A percentile compares a stretch with the other conserved stretches of the same genome.
These are phyloP conservation scores for Lactifluus rugatus DNA, from an alignment of 768 basidiomycete species.

Conservation along the genomic window DNA sequence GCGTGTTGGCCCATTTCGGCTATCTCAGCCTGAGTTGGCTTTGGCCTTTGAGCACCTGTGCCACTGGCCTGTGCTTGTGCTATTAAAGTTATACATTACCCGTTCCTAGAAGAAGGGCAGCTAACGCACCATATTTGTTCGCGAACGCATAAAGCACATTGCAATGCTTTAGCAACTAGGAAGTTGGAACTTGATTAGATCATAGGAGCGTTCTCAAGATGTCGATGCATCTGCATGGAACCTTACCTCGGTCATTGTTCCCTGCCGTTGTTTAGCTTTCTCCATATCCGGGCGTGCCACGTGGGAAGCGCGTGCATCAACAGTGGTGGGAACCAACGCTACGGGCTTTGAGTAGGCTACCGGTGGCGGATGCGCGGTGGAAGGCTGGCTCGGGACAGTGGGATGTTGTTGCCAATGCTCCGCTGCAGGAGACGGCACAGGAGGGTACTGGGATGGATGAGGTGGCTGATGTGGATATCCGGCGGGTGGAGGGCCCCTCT, in stretches of 20 bases:
- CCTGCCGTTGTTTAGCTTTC: constrained; percentile 18
- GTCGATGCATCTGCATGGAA: not conserved
- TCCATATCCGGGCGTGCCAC: constrained; percentile 16
- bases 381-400: constrained; percentile 14
- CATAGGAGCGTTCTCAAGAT: not conserved
- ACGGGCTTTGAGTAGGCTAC: constrained; percentile 16
- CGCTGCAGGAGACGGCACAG: constrained; percentile 6
- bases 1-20: constrained; percentile 64
- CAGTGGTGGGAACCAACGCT: constrained; percentile 15
- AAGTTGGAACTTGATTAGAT: constrained; percentile 6
- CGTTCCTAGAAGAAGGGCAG: not conserved
- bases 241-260: constrained; percentile 18
- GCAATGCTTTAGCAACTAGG: constrained; percentile 54
- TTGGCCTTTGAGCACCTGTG: constrained; percentile 41
- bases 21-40: constrained; percentile 45
- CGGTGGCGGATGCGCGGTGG: constrained; percentile 5
- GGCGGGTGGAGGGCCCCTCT: constrained; percentile 21
- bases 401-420: constrained; percentile 20
- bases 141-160: constrained; percentile 54
- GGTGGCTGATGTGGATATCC: constrained; percentile 21
- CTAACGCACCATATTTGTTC: constrained; percentile 52
- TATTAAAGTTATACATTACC: constrained; percentile 6
- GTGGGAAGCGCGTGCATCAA: constrained; percentile 16
- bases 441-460: constrained; percentile 22
- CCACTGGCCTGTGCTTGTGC: constrained; percentile 33